Base-by-base conservation (phyloP, 345 rosid genomes). In the Brassica napus region DNA sequence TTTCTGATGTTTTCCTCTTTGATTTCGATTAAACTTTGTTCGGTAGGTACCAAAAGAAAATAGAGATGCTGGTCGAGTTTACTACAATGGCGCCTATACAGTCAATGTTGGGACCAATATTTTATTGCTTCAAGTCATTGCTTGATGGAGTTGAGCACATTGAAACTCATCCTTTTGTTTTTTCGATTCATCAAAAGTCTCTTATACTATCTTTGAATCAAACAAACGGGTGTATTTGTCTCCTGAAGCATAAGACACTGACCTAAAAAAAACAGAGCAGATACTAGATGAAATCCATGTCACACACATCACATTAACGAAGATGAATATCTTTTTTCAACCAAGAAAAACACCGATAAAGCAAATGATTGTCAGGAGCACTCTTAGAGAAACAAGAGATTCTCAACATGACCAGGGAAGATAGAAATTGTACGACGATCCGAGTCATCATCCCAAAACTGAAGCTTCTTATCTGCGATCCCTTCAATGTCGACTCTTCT, bases 231-330 rank as follows among this genome's bases (percentile, higher is more conserved):
- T 58, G 97, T 92, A 11, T 67, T 94, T 72, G 88, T 94, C 35
- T 39, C 97, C 92, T 32, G 97, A 92, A 84, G 92, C 92, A 16
- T 85, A 89, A 60, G 98, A 94, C 47, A 88, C 90, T 14, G 97
- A 95, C 63, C 80, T 91, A 37, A 23, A 37, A 37, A 37, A 37
- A 7, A 37, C 44, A 37, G 44, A 37, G 3, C 44, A 37, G 44
- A 37, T 37, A 37, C 42, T 37, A 37, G 42, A 37, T 37, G 42
- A 37, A 37, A 37, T 9, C 42, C 42, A 37, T 37, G 10, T 37
- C 42, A 37, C 30, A 28, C 3, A 37, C 42, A 37, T 37, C 42
- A 37, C 10, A 37, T 37, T 7, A 37, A 37, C 2, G 10, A 37
- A 37, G 42, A 37, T 37, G 9, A 7, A 7, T 7, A 35, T 35